Evolutionary conservation across 371 early-diverging fungal species (phyloP).

Genomic region (Lichtheimia ramosa): DNA sequence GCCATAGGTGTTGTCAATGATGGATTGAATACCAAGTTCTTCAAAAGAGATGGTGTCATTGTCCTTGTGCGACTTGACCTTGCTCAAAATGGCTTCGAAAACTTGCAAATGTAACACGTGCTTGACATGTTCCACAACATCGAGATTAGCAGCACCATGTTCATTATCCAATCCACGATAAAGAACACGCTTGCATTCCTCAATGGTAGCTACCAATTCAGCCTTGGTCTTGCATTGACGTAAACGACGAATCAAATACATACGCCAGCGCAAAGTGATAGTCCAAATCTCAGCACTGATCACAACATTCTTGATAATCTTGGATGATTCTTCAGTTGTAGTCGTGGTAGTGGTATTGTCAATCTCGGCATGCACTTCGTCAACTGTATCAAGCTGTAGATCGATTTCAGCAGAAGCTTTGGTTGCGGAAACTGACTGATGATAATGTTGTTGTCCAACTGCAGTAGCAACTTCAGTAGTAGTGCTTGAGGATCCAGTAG

Average conservation of each 20-base stretch:
- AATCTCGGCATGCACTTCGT: slow-evolving; percentile 18
- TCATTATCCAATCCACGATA: slow-evolving; percentile 34
- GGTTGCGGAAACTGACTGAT: too few relatives aligned
- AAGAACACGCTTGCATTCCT: slow-evolving; percentile 31
- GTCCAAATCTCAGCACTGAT: background rate
- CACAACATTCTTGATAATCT: too few relatives aligned
- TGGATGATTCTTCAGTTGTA: too few relatives aligned
- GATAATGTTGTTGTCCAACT: too few relatives aligned
- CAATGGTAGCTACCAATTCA: slow-evolving; percentile 24
- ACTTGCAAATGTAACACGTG: slow-evolving; percentile 34
- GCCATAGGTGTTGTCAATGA: slow-evolving; percentile 15
- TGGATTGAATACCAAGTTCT: slow-evolving; percentile 17
- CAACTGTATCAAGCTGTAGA: slow-evolving; percentile 14
- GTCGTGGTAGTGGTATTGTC: background rate
- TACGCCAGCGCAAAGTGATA: slow-evolving; percentile 37
- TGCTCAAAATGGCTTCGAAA: slow-evolving; percentile 28
- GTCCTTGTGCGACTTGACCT: slow-evolving; percentile 13
- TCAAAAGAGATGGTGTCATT: slow-evolving; percentile 10
- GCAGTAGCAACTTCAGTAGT: slow-evolving; percentile 10
- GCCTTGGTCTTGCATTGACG: slow-evolving; percentile 30
- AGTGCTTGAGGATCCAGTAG: background rate
- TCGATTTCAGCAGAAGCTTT: too few relatives aligned
- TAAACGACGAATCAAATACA: slow-evolving; percentile 32
- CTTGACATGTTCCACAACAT: slow-evolving; percentile 27
- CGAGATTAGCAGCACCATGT: slow-evolving; percentile 20